Evolutionary conservation across 2,329 filamentous ascomycete genomes (phyloP).

Genomic region (Emericellopsis cladophorae): DNA sequence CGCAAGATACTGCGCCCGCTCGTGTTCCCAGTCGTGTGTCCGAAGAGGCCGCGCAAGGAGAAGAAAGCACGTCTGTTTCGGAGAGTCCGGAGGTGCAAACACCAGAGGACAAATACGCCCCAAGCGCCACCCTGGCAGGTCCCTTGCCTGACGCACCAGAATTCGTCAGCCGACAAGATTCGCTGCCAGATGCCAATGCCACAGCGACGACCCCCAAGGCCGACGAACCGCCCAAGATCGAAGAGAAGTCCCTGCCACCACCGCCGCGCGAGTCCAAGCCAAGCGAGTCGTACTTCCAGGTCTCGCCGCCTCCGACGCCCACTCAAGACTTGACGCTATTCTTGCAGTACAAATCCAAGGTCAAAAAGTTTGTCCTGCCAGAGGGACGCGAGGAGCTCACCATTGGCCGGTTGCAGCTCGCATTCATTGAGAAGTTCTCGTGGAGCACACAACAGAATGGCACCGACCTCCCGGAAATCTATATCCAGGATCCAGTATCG

Average conservation of each 20-base stretch:
- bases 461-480: constrained; percentile 86
- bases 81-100: constrained; percentile 10
- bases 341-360: constrained; percentile 89
- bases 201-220: constrained; percentile 5
- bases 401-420: constrained; percentile 78
- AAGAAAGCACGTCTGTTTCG: constrained; percentile 5
- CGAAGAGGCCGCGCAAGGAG: constrained; percentile 35
- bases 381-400: constrained; percentile 78
- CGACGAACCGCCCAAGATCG: constrained; percentile 1
- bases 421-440: constrained; percentile 97
- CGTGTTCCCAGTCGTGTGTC: constrained; percentile 48
- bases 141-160: constrained; percentile 34
- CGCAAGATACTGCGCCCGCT: constrained; percentile 47
- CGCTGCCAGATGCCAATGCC: constrained; percentile 7
- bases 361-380: constrained; percentile 86
- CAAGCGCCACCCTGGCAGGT: constrained; percentile 46
- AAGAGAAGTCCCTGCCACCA: constrained; percentile 1
- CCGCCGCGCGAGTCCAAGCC: constrained; percentile 28
- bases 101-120: constrained; percentile 51
- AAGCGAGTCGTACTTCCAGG: constrained; percentile 39
- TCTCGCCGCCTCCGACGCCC: constrained; percentile 48
- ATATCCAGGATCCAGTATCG: constrained; percentile 91
- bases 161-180: constrained; percentile 10
- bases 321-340: constrained; percentile 89
- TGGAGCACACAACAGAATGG: constrained; percentile 97